These are phyloP conservation scores for Fraxinus angustifolia DNA, from an alignment of 305 asterid genomes.

Conservation along the genomic window DNA sequence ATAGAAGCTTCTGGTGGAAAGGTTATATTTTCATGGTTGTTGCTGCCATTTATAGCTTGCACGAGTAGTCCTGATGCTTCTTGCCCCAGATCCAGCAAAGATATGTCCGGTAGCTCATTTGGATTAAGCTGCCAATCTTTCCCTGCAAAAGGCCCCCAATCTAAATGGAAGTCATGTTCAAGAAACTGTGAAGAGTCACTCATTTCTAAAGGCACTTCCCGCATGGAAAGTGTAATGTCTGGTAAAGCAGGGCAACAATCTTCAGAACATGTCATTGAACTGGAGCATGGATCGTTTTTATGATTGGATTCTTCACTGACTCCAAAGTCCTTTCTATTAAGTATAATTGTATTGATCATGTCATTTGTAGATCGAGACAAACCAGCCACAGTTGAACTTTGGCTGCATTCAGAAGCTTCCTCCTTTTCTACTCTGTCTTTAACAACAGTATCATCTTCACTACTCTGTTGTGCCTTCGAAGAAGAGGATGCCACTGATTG, in stretches of 20 bases:
- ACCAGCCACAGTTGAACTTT: conserved; percentile 52
- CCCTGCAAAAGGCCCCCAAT: conserved; percentile 52
- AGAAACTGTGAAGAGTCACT: conserved; percentile 36
- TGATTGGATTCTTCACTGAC: conserved; percentile 40
- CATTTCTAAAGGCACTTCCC: conserved; percentile 47
- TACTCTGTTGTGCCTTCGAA: conserved; percentile 64
- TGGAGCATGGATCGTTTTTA: conserved; percentile 20
- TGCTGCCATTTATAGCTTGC: conserved; percentile 43
- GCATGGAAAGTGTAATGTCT: conserved; percentile 40
- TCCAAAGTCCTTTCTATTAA: conserved; percentile 38
- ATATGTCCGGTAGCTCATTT: conserved; percentile 55
- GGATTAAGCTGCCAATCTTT: conserved; percentile 67
- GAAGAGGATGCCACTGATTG: conserved; percentile 62
- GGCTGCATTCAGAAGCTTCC: conserved; percentile 93
- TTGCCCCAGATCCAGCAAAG: conserved; percentile 58
- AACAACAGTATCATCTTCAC: conserved; percentile 66
- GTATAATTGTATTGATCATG: conserved; percentile 29
- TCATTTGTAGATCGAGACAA: conserved; percentile 54
- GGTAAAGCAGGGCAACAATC: conserved; percentile 41
- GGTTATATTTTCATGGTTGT: conserved; percentile 34
- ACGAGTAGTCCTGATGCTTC: conserved; percentile 49
- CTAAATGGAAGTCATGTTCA: conserved; percentile 49
- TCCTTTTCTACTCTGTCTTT: conserved; percentile 60
- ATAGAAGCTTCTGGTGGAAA: conserved; percentile 31
- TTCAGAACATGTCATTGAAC: conserved; percentile 40